A percentile compares a stretch with the other conserved stretches of the same genome.
Evolutionary conservation across 2,329 filamentous ascomycete genomes (phyloP).

Genomic region (Colletotrichum sp.): DNA sequence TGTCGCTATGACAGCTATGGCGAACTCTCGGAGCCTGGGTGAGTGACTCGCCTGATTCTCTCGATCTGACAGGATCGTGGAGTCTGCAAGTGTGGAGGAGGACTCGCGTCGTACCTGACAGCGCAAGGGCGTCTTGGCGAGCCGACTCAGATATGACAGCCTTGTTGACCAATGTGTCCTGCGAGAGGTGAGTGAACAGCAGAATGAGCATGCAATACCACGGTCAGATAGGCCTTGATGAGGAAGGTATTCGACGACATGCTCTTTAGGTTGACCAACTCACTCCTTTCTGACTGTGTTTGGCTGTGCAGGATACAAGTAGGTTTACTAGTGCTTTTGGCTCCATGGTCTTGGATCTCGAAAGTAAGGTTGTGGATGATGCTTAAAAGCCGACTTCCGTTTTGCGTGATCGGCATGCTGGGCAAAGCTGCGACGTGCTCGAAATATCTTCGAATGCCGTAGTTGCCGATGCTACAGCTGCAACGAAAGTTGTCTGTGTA

Average conservation of each 20-base stretch:
- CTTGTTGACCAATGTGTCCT: background rate
- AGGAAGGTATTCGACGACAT: background rate
- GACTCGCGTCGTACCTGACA: background rate
- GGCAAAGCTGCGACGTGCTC: background rate
- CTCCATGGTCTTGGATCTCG: background rate
- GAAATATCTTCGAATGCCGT: background rate
- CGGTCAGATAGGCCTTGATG: background rate
- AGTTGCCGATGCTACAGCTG: background rate
- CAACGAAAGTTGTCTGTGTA: background rate
- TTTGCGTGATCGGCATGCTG: background rate
- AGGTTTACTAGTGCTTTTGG: background rate
- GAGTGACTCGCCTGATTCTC: background rate
- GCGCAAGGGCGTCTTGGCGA: conserved; percentile 8
- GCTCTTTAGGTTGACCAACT: background rate
- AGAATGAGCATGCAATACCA: background rate
- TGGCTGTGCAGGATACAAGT: background rate
- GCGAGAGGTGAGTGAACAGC: background rate
- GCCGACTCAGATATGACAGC: background rate
- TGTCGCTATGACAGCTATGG: background rate
- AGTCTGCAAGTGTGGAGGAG: background rate
- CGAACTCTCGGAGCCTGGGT: background rate
- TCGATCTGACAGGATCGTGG: background rate
- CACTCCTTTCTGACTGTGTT: background rate
- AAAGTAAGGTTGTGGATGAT: background rate
- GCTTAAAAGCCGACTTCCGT: background rate